phyloP scores from a whole-genome alignment of 768 basidiomycete genomes.

The Leccinum pellstonianum region DNA sequence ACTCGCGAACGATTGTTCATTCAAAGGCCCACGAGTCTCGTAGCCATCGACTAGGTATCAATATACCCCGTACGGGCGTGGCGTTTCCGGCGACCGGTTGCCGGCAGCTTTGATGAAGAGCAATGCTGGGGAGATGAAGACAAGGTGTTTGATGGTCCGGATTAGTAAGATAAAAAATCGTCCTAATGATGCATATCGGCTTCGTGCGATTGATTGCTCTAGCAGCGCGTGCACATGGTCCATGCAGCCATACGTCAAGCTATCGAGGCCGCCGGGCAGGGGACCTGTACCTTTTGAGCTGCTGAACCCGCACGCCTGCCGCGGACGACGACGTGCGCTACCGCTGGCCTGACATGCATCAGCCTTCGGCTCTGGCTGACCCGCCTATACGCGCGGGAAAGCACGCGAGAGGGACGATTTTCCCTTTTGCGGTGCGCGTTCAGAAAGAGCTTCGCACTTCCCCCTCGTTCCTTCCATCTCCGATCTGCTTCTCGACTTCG shows the following conservation, averaged over 20 bases:
- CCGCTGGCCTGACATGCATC: constrained; percentile 4
- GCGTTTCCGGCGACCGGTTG: constrained; percentile 20
- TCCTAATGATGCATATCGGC: constrained; percentile 12
- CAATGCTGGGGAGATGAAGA: constrained; percentile 8
- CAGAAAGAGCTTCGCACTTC: constrained; percentile 13
- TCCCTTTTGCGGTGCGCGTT: constrained; percentile 12
- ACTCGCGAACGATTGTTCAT: background rate
- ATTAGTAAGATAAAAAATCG: constrained; percentile 21
- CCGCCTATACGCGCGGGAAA: background rate
- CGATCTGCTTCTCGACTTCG: constrained; percentile 27
- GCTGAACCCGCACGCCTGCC: background rate
- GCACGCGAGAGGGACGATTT: constrained; percentile 10
- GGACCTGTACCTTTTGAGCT: background rate
- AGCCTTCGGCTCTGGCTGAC: background rate
- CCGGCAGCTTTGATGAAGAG: constrained; percentile 6
- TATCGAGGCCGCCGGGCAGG: background rate
- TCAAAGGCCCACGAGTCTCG: background rate
- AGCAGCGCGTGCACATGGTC: constrained; percentile 9
- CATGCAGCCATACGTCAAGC: background rate
- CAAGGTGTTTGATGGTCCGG: constrained; percentile 4
- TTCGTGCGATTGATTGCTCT: constrained; percentile 31
- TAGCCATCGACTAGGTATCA: background rate
- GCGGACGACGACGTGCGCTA: background rate
- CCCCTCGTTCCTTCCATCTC: constrained; percentile 22
- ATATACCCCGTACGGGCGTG: constrained; percentile 10